phyloP scores from a whole-genome alignment of 2,329 filamentous ascomycete genomes.

The Cladosporium phlei region DNA sequence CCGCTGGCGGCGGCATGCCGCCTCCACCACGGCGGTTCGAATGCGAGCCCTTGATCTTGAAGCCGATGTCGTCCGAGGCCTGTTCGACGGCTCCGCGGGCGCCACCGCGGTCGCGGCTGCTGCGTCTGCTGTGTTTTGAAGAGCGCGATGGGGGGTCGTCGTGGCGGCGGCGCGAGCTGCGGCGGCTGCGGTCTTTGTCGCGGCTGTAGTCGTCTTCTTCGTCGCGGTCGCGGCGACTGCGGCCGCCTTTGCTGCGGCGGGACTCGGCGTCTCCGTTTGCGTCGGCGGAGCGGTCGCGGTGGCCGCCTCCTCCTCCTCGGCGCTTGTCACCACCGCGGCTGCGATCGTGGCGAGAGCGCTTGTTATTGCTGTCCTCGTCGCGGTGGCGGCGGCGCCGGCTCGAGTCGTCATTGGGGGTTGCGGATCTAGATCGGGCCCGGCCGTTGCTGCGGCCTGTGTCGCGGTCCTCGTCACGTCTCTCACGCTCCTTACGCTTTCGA shows the following conservation, averaged over 20 bases:
- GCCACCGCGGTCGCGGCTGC: slow-evolving; percentile 38
- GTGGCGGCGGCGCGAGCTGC: slow-evolving; percentile 45
- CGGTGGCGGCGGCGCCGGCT: slow-evolving; percentile 56
- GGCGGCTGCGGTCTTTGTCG: slow-evolving; percentile 25
- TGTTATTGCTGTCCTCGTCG: slow-evolving; percentile 38
- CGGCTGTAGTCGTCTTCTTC: slow-evolving; percentile 22
- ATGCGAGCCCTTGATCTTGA: slow-evolving; percentile 44
- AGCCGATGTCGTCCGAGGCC: slow-evolving; percentile 38
- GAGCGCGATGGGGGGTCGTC: slow-evolving; percentile 42
- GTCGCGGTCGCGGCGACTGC: slow-evolving; percentile 34
- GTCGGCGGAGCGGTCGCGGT: slow-evolving; percentile 32
- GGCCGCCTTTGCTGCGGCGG: slow-evolving; percentile 20
- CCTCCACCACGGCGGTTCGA: slow-evolving; percentile 18
- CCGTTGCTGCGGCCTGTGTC: slow-evolving; percentile 33
- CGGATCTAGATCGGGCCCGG: slow-evolving; percentile 58
- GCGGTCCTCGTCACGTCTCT: slow-evolving; percentile 48
- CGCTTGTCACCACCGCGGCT: slow-evolving; percentile 43
- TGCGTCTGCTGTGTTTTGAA: slow-evolving; percentile 34
- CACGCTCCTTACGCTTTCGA: slow-evolving; percentile 25
- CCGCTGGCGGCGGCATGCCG: slow-evolving; percentile 24
- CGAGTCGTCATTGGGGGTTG: slow-evolving; percentile 56
- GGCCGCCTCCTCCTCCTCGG: slow-evolving; percentile 22
- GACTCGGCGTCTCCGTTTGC: slow-evolving; percentile 23
- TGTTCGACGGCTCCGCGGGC: slow-evolving; percentile 28
- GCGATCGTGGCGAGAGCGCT: slow-evolving; percentile 36